Base-by-base conservation (phyloP, 179 eudicot genomes). In the Spergularia azorica region DNA sequence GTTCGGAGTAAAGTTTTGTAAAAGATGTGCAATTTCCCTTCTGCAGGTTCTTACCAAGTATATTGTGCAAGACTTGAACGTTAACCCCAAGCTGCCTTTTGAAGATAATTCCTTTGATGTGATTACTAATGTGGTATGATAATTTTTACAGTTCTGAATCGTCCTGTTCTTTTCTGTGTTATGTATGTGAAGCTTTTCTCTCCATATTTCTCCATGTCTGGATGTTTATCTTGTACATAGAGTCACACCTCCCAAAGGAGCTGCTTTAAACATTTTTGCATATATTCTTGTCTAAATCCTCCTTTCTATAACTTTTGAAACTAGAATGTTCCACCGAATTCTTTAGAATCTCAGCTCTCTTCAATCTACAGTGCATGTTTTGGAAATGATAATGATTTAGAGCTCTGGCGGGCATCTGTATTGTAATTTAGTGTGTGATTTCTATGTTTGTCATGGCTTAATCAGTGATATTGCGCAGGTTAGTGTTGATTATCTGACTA, bases 111-210 rank as follows among this genome's bases (percentile, higher is more conserved):
- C 95, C 50, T 95, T 95, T 43, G 97, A 95, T 81, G 92, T 93
- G 69, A 93, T 95, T 61, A 95, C 99, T 6, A 95, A 95, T 83
- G 99, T 93, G 97, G 99, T 93, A 88, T 54, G 94, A 69, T 61
- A 50, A 63, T 74, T 63, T 63, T 66, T n/a, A 48, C 36, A 51
- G n/a, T n/a, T n/a, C n/a, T n/a, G n/a, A n/a, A n/a, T n/a, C n/a
- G 8, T 26, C 80, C 59, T 48, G 63, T 43, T 11, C 52, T 11
- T n/a, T 26, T 8, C 51, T 48, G 48, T 39, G 20, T 51, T 39
- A 17, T 57, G 14, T 54, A n/a, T 63, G 57, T 20, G 48, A 77
- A 71, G n/a, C 57, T 54, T 54, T 62, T 51, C 56, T 16, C 46
- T 20, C 4, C 38, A n/a, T 76, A 18, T 57, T 10, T 67, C 26